phyloP scores from a whole-genome alignment of 1,284 basidiomycete genomes.

The Leccinum subrobustum region DNA sequence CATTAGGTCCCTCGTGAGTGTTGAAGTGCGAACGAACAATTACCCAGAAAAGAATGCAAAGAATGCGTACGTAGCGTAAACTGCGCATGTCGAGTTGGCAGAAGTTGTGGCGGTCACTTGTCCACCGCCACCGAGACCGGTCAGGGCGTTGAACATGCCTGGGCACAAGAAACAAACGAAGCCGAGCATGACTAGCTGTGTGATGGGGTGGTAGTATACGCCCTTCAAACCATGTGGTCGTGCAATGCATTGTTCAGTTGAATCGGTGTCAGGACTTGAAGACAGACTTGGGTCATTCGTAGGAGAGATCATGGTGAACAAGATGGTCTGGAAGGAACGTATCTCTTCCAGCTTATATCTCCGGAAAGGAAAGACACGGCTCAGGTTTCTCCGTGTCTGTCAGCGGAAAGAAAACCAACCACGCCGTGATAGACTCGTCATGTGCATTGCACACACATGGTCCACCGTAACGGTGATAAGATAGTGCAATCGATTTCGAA shows the following conservation, averaged over 20 bases:
- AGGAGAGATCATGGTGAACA: conserved; percentile 2
- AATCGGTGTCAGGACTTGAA: neutral
- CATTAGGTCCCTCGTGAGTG: neutral
- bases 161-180: conserved; percentile 42
- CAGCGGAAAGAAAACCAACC: neutral
- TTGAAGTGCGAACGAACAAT: neutral
- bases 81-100: conserved; percentile 39
- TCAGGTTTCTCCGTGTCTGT: neutral
- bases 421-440: neutral
- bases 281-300: neutral
- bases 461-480: neutral
- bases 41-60: conserved; percentile 47
- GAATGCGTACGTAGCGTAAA: conserved; percentile 46
- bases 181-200: conserved; percentile 36
- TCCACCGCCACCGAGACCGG: conserved; percentile 40
- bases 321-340: neutral
- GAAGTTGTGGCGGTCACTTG: conserved; percentile 33
- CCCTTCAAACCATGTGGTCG: conserved; percentile 26
- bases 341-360: conserved; percentile 7
- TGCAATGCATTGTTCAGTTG: conserved; percentile 6
- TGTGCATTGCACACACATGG: neutral
- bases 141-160: conserved; percentile 35
- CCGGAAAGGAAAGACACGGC: neutral
- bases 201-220: conserved; percentile 34
- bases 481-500: neutral